phyloP scores from a whole-genome alignment of 768 basidiomycete genomes.

The Tremella mesenterica region DNA sequence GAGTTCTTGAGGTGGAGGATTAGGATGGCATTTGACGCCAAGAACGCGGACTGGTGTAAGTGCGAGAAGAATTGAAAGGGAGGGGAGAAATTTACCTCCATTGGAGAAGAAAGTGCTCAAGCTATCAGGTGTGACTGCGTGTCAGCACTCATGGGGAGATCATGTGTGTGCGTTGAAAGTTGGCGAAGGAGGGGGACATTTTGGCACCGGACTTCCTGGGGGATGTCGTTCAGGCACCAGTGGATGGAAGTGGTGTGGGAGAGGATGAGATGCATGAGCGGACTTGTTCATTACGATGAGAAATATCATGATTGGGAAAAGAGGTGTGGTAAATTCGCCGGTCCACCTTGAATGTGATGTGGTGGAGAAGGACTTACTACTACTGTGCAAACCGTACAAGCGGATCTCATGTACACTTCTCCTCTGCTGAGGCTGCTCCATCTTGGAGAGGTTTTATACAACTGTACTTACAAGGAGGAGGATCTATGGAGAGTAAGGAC shows the following conservation, averaged over 20 bases:
- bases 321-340: too few species aligned
- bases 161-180: neutral
- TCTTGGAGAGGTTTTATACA: too few species aligned
- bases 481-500: neutral
- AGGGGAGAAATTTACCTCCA: constrained; percentile 8
- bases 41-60: constrained; percentile 10
- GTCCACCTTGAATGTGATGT: neutral
- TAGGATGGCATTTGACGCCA: constrained; percentile 15
- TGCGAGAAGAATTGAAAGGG: neutral
- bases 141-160: neutral
- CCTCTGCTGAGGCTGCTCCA: too few species aligned
- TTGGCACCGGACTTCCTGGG: neutral
- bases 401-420: too few species aligned
- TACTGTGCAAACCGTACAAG: constrained; percentile 3
- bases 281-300: too few species aligned
- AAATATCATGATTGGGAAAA: neutral
- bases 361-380: neutral
- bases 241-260: neutral
- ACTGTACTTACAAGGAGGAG: neutral
- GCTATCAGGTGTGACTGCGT: constrained; percentile 15
- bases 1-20: constrained; percentile 9
- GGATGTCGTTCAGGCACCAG: neutral
- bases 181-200: neutral
- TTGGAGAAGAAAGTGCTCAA: constrained; percentile 22
- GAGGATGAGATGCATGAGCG: too few species aligned